These are phyloP conservation scores for Xylariaceae sp. DNA, from an alignment of 2,329 filamentous ascomycete species.

Conservation along the genomic window DNA sequence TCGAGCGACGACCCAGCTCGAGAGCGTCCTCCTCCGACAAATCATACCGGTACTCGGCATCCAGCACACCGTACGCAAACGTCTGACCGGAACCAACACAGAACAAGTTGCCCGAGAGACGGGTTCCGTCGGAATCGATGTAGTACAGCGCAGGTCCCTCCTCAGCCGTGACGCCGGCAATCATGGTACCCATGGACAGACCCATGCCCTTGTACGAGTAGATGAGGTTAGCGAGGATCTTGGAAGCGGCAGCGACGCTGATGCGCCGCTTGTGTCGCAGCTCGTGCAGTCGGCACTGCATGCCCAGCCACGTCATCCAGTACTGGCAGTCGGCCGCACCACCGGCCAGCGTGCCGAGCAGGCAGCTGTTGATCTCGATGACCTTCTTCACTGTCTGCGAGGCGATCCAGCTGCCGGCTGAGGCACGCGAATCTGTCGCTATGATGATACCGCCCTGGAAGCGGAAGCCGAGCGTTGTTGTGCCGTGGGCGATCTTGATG, in stretches of 20 bases:
- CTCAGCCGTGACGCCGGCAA: constrained; percentile 89
- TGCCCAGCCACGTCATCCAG: constrained; percentile 97
- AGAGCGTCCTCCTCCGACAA: constrained; percentile 81
- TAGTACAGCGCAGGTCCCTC: constrained; percentile 98
- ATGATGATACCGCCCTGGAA: constrained; percentile 99
- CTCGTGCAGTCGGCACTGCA: constrained; percentile 98
- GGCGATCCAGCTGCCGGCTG: constrained; percentile 98
- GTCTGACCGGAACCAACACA: constrained; percentile 98
- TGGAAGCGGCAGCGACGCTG: constrained; percentile 91
- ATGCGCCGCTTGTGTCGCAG: constrained; percentile 98
- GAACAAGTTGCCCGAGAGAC: constrained; percentile 90
- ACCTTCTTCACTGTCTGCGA: constrained; percentile 99
- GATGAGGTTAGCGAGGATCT: constrained; percentile 97
- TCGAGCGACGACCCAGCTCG: constrained; percentile 84
- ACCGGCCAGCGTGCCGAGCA: constrained; percentile 96
- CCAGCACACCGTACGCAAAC: constrained; percentile 95
- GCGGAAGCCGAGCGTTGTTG: constrained; percentile 93
- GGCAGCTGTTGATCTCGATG: constrained; percentile 92
- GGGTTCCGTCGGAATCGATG: constrained; percentile 94
- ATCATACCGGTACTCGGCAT: constrained; percentile 91
- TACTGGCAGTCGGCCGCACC: constrained; percentile 99
- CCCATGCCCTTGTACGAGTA: constrained; percentile 99
- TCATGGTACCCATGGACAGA: constrained; percentile 99
- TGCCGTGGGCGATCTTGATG: constrained; percentile 99
- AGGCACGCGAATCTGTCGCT: constrained; percentile 93